Evolutionary conservation across 108 stramenopile genomes (phyloP), one percentile per base, ranked within the genome.

Genomic region (Nitzschia sp.): DNA sequence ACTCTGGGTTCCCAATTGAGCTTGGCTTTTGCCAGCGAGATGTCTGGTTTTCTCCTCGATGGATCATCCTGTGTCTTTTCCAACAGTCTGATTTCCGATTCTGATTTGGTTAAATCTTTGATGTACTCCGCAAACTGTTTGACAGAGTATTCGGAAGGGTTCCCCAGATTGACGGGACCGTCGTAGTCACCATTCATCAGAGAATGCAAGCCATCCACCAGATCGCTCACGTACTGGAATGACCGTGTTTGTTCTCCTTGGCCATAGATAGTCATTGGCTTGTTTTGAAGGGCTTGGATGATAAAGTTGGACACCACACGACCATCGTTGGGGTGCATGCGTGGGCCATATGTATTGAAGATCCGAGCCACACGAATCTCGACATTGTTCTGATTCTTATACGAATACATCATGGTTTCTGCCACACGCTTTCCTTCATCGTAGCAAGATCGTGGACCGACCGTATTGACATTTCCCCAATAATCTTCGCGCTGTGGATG

Each of bases 351-450:
- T 21, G 99, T 99, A 77, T 99, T 99, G 92, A 99, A 99, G 47
- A 99, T 99, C 25, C 99, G 83, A 0, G 99, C 98, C 6, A 99
- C 96, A 21, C 99, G 93, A 2, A 99, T 93, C 27, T 98, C 95
- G 45, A 98, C 93, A 21, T 84, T 73, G 66, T 94, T 90, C 70
- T 98, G 93, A 47, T 93, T 85, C 53, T 70, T 76, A 85, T 98
- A 99, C 23, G 95, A 86, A 78, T 97, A 99, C 96, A 97, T 97
- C 97, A 99, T 98, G 42, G 98, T 99, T 77, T 99, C 99, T 17
- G 98, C 99, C 9, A 99, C 99, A 25, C 99, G 97, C 71, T 99
- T 99, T 47, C 99, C 99, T 90, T 99, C 98, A 72, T 99, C 99
- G 84, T 99, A 99, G 71, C 99, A 99, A 6, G 97, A 85, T 15